Base-by-base conservation (phyloP, 768 basidiomycete species). In the Agaricus bisporus region DNA sequence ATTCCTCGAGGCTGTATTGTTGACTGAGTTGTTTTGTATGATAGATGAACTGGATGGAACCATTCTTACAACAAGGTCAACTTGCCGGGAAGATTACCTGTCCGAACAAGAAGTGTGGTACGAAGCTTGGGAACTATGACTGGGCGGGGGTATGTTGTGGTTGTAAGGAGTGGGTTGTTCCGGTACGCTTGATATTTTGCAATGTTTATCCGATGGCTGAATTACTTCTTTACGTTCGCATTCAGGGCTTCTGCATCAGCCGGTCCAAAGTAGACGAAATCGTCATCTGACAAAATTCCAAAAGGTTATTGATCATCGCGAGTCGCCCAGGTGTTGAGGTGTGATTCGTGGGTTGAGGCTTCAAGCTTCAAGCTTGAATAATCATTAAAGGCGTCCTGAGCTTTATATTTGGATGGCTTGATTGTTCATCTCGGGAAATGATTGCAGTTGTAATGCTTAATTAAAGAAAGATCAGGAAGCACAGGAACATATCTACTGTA, bases 1-100 rank as follows among this genome's bases (percentile, higher is more conserved):
- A 39, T 28, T 29, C 32, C 14, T 32, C 32, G 8, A 32, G 32
- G 43, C 43, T 49, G 25, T 26, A 25, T 15, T 26, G 8, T 36
- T 49, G 18, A 15, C 20, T 10, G 9, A 7, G 25, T 11, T n/a
- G 7, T 20, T 56, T 9, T 32, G 29, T 48, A 14, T 54, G 17
- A 14, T 59, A 91, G 93, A 85, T 97, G 82, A 86, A 85, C 62
- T 99, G 95, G 97, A 99, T 99, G 95, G 85, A 92, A 47, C 77
- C 84, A 4, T 80, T 87, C 60, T 71, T 98, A 8, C 76, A 82
- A 35, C 67, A 72, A n/a, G 95, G 93, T 0, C 77, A 83, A 41
- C 71, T 95, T 36, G 80, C 85, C 0, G 97, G 97, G 15, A 97
- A 94, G 76, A 89, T 99, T 59, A 55, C 80, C 0, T 99, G 97